Conservation (phyloP, 2,329 filamentous ascomycete species). For the Cercospora citrullina region DNA sequence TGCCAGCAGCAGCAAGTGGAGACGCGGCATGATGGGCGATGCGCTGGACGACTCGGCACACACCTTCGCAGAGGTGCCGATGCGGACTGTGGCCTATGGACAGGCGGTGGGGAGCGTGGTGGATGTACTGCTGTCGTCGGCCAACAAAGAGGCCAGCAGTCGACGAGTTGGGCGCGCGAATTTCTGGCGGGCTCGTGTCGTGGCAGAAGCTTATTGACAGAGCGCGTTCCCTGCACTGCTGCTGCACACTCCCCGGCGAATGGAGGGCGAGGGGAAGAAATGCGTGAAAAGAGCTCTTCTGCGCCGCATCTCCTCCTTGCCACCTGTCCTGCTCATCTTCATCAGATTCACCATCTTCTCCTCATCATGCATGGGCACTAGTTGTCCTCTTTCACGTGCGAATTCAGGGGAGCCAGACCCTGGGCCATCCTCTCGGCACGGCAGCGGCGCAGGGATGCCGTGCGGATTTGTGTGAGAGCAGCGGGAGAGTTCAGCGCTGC, state of each 20-base stretch:
- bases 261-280: conserved; percentile 1
- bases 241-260: neutral
- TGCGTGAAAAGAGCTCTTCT: neutral
- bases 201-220: conserved; percentile 11
- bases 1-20: conserved; percentile 65
- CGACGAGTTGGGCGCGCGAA: conserved; percentile 4
- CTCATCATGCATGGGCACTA: neutral
- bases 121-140: neutral
- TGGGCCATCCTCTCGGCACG: neutral
- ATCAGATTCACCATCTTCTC: neutral
- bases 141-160: neutral
- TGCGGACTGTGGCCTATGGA: conserved; percentile 5
- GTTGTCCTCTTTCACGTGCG: neutral
- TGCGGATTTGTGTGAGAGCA: neutral
- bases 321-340: neutral
- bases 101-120: neutral
- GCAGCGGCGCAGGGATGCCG: conserved; percentile 4
- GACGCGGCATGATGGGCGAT: conserved; percentile 69
- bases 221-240: neutral
- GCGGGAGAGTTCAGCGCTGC: neutral
- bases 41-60: conserved; percentile 16
- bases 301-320: neutral
- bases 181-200: conserved; percentile 4
- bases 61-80: neutral
- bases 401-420: conserved; percentile 1